Evolutionary conservation across 805 yeast genomes (phyloP).

Genomic region (Myxozyma vanderwaltii): DNA sequence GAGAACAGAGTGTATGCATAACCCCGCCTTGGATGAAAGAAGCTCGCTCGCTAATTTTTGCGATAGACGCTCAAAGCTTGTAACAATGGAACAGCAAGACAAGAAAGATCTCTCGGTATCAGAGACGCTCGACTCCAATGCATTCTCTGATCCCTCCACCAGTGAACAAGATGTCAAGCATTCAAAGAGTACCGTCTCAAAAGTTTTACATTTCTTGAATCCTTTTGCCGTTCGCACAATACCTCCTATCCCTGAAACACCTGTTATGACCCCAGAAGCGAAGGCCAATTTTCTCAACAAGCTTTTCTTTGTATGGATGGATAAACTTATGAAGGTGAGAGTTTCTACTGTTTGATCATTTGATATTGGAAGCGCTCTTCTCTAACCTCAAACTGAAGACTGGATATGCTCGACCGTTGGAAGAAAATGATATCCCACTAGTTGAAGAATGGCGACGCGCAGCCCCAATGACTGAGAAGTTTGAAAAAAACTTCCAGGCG

Average conservation of each 20-base stretch:
- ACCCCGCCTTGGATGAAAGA: too few species aligned
- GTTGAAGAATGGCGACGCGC: slow-evolving; percentile 46
- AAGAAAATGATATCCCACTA: slow-evolving; percentile 56
- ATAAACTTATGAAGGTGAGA: not conserved
- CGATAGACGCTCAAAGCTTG: too few species aligned
- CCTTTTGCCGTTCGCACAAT: slow-evolving; percentile 8
- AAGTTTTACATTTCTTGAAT: not conserved
- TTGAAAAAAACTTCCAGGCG: slow-evolving; percentile 41
- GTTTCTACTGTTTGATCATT: not conserved
- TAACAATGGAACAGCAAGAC: too few species aligned
- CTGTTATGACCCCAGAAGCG: slow-evolving; percentile 29
- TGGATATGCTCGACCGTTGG: slow-evolving; percentile 66
- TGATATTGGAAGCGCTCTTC: not conserved
- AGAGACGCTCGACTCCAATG: not conserved
- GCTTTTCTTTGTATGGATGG: slow-evolving; percentile 4
- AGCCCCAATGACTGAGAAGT: slow-evolving; percentile 44
- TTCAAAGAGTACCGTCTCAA: not conserved
- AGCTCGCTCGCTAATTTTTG: too few species aligned
- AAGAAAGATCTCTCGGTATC: not conserved
- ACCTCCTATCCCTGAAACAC: slow-evolving; percentile 36
- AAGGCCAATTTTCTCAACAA: slow-evolving; percentile 39
- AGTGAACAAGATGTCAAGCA: not conserved
- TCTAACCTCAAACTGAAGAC: not conserved
- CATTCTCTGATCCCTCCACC: not conserved
- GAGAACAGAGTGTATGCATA: too few species aligned